Conservation (phyloP, 495 filamentous ascomycete species). For the Xylaria scruposa region DNA sequence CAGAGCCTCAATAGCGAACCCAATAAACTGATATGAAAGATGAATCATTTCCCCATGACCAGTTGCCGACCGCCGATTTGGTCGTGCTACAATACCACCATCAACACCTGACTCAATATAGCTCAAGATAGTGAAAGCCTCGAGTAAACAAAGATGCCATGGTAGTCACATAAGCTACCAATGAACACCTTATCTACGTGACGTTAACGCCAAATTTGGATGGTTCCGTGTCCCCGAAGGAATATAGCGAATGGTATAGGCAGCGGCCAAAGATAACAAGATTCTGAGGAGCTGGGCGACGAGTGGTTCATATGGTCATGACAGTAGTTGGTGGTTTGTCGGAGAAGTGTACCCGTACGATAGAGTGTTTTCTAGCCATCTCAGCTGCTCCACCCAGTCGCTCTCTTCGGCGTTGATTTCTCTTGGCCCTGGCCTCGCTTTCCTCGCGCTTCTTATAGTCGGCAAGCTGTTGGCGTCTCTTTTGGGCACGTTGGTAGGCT, state of each 20-base stretch:
- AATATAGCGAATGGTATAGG: neutral
- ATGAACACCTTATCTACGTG: neutral
- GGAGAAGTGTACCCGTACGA: constrained; percentile 37
- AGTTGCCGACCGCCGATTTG: neutral
- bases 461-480: constrained; percentile 78
- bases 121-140: neutral
- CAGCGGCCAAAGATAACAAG: neutral
- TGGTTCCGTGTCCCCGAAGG: neutral
- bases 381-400: constrained; percentile 24
- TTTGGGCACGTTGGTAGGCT: constrained; percentile 76
- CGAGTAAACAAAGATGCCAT: neutral
- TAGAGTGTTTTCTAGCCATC: constrained; percentile 38
- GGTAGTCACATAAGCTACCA: neutral
- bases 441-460: constrained; percentile 86
- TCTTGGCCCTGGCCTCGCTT: constrained; percentile 77
- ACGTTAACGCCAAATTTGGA: neutral
- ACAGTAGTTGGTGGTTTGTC: constrained; percentile 38
- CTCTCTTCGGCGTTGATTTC: constrained; percentile 69
- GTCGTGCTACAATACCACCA: neutral
- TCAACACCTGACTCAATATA: neutral
- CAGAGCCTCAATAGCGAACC: neutral
- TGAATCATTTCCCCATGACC: neutral
- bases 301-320: constrained; percentile 33
- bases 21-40: neutral
- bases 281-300: neutral